Evolutionary conservation across 148 eudicot genomes (phyloP).

Genomic region (Vaccinium macrocarpon): DNA sequence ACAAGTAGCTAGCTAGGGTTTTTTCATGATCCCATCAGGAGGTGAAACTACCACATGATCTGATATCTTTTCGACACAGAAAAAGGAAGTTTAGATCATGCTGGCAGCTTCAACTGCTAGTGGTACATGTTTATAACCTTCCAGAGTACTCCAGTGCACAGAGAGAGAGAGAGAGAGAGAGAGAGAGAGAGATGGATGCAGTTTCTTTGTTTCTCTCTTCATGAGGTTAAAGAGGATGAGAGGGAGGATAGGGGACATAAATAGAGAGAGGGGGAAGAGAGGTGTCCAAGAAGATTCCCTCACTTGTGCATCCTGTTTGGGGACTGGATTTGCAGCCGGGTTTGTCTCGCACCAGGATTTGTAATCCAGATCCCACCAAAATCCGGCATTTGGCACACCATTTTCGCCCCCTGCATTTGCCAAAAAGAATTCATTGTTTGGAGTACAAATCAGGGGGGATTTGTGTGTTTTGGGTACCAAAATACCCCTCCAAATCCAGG

Average conservation of each 20-base stretch:
- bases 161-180: not conserved
- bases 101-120: constrained; percentile 91
- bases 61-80: constrained; percentile 28
- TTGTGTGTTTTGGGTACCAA: too few species aligned
- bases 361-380: too few species aligned
- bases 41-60: constrained; percentile 88
- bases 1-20: not conserved
- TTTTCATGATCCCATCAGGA: constrained; percentile 44
- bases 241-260: not conserved
- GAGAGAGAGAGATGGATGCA: constrained; percentile 9
- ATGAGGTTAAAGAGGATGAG: not conserved
- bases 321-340: too few species aligned
- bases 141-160: not conserved
- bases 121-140: constrained; percentile 27
- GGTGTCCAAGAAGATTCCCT: not conserved
- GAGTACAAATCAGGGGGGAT: too few species aligned
- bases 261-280: not conserved
- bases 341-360: too few species aligned
- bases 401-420: too few species aligned
- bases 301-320: not conserved
- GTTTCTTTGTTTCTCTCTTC: not conserved
- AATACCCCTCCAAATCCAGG: too few species aligned
- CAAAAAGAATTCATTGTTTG: too few species aligned
- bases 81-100: constrained; percentile 67
- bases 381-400: too few species aligned